Evolutionary conservation across 2,329 filamentous ascomycete species (phyloP), one percentile per base, ranked within the genome.

Genomic region (Elsinoe arachidis): DNA sequence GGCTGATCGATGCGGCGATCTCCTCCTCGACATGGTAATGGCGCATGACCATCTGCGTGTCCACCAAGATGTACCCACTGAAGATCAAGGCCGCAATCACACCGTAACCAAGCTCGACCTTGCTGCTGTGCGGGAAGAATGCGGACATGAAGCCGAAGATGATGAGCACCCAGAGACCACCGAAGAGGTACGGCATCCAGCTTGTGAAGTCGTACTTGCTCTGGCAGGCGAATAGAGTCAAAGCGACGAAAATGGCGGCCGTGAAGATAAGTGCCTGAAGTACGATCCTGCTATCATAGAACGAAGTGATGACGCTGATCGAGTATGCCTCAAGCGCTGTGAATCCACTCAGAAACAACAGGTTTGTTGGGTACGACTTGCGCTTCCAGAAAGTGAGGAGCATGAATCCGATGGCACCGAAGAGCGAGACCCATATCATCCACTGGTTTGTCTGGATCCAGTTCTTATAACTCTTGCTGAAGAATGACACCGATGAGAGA

Each of bases 11-110:
- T 52, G 92, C 92, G 5, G 91, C 90, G 70, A 97, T 96, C 78
- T 96, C 91, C 80, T 96, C 92, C 75, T 99, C 93, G 55, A 96
- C 90, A 68, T 97, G 92, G 74, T 96, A 93, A 73, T 96, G 88
- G 68, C 91, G 84, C 82, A 99, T 87, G 61, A 99, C 84, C 65
- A 99, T 76, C 78, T 99, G 93, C 0, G 93, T 99, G 70, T 99
- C 93, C 47, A 97, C 89, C 47, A 99, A 80, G 61, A 99, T 95
- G 74, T 99, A 99, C 6, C 80, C 92, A 51, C 86, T 91, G 78
- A 99, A 99, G 69, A 99, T 83, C 46, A 99, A 76, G 2, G 93
- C 92, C 0, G 83, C 82, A 12, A 91, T 74, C 6, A 86, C 85
- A 57, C 90, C 90, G 67, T 96, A 97, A 60, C 90, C 79, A 56